phyloP scores from a whole-genome alignment of 2,329 filamentous ascomycete genomes.

The Penicillium sp. region DNA sequence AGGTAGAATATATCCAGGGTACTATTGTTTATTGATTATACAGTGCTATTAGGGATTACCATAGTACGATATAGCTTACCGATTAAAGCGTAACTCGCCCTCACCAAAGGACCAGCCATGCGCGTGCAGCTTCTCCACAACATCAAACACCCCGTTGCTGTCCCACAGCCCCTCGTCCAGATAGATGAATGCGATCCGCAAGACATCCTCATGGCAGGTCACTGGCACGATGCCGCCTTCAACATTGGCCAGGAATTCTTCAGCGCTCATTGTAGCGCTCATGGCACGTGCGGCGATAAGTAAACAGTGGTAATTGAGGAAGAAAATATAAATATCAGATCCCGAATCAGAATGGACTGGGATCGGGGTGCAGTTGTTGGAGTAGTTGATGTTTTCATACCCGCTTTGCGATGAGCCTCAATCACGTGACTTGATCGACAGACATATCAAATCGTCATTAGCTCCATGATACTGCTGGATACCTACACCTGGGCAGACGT shows the following conservation, averaged over 20 bases:
- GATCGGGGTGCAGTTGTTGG: no score
- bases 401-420: no score
- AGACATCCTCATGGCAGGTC: slow-evolving; percentile 17
- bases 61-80: slow-evolving; percentile 11
- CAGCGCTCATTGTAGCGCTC: slow-evolving; percentile 11
- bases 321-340: no score
- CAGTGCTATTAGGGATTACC: slow-evolving; percentile 3
- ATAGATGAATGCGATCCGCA: slow-evolving; percentile 23
- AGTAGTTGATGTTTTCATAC: no score
- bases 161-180: slow-evolving; percentile 18
- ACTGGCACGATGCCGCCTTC: slow-evolving; percentile 18
- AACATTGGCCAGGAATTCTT: slow-evolving; percentile 14
- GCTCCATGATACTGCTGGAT: no score
- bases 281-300: background rate
- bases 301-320: no score
- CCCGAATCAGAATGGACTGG: no score
- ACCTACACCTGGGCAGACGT: no score
- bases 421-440: no score
- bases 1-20: slow-evolving; percentile 26
- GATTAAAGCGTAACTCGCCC: slow-evolving; percentile 22
- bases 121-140: slow-evolving; percentile 22
- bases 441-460: no score
- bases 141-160: slow-evolving; percentile 17
- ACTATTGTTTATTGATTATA: slow-evolving; percentile 13
- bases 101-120: slow-evolving; percentile 21